Percentiles rank a stretch among this genome's conserved stretches.
These are phyloP conservation scores for Microbotryum scabiosae DNA, from an alignment of 1,284 basidiomycete species.

Conservation along the genomic window DNA sequence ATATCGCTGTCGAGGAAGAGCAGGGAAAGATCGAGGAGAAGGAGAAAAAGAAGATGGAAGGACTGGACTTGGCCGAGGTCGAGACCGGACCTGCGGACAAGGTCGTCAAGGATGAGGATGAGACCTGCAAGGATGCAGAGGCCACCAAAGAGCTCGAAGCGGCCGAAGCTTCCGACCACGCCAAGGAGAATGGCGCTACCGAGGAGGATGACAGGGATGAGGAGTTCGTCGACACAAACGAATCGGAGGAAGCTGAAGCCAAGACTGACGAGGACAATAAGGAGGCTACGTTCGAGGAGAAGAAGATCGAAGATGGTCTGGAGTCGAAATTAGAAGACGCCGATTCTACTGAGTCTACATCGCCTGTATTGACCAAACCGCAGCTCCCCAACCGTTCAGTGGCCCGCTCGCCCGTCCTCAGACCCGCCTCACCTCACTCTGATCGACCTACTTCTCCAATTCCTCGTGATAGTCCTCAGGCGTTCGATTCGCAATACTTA, in stretches of 20 bases:
- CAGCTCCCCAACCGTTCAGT: conserved; percentile 3
- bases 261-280: neutral
- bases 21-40: conserved; percentile 6
- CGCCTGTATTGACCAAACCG: neutral
- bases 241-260: neutral
- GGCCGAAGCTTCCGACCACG: neutral
- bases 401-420: conserved; percentile 1
- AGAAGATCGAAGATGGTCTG: neutral
- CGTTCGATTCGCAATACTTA: no score
- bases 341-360: neutral
- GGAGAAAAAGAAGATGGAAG: conserved; percentile 3
- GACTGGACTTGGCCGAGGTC: neutral
- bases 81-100: neutral
- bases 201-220: neutral
- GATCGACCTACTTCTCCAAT: neutral
- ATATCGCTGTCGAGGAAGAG: neutral
- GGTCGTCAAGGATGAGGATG: neutral
- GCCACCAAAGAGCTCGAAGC: neutral
- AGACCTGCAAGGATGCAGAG: neutral
- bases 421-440: conserved; percentile 5
- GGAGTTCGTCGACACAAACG: conserved; percentile 9
- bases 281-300: neutral
- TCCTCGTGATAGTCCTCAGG: neutral
- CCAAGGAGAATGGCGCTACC: neutral
- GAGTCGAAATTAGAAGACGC: neutral